Percentiles rank a stretch among this genome's conserved stretches.
Evolutionary conservation across 2,329 filamentous ascomycete species (phyloP).

Genomic region (Scopulariopsis brevicaulis): DNA sequence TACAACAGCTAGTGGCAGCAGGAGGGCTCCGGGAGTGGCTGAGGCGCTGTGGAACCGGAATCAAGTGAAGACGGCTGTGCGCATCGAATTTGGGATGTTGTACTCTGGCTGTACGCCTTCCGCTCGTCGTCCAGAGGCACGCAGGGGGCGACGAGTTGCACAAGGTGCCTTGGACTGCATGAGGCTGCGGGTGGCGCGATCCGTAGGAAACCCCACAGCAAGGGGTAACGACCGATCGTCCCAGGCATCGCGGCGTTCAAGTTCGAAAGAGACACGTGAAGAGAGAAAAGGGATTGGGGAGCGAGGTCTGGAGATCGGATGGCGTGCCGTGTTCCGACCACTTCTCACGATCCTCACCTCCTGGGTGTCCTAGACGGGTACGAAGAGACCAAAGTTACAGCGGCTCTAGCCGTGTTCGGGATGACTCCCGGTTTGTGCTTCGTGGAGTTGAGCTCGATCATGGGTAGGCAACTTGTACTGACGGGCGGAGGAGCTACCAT

Average conservation of each 20-base stretch:
- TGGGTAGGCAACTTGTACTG: not conserved
- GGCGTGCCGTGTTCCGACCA: not conserved
- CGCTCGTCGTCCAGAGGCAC: not conserved
- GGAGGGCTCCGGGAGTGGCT: not conserved
- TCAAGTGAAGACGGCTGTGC: not conserved
- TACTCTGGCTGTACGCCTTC: not conserved
- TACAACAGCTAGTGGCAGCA: not conserved
- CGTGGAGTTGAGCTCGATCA: not conserved
- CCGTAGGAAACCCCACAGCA: not conserved
- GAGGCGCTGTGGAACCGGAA: not conserved
- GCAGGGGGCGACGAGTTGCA: not conserved
- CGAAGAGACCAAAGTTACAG: not conserved
- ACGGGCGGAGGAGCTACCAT: not conserved
- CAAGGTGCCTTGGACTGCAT: not conserved
- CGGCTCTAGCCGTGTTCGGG: not conserved
- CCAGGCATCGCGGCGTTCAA: not conserved
- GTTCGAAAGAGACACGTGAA: not conserved
- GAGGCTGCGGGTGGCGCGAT: not conserved
- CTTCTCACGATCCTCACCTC: not conserved
- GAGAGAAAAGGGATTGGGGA: not conserved
- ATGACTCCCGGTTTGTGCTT: not conserved
- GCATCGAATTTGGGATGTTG: conserved; percentile 3
- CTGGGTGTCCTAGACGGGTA: not conserved
- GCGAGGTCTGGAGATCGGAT: not conserved
- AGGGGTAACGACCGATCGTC: not conserved